Base-by-base conservation (phyloP, 1,284 basidiomycete genomes). In the Schizophyllum amplum region DNA sequence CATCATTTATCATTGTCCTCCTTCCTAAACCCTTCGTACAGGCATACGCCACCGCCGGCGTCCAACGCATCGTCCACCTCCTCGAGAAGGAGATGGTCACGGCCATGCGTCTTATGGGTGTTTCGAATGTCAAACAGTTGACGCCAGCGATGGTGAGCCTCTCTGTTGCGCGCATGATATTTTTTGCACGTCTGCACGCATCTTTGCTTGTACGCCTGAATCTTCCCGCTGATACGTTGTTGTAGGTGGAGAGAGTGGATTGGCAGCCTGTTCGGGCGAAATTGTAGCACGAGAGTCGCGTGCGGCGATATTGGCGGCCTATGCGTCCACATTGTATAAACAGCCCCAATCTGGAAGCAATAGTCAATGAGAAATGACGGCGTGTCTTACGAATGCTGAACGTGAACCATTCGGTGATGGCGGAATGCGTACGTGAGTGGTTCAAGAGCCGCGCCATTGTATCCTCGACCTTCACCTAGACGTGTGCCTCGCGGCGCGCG, bases 11-110 rank as follows among this genome's bases (percentile, higher is more conserved):
- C n/a, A 47, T 13, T 51, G 13, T 24, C 59, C 27, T 49, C 25
- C 56, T 47, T 33, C 54, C 27, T 20, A 51, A 46, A 54, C n/a
- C 46, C 51, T 52, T 47, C 61, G 54, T 20, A 24, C 61, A 90
- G 80, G 91, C 91, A 4, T 95, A 92, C 58, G 94, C 92, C 1
- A 82, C 86, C 61, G 80, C 81, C 7, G 94, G 94, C 1, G 92
- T 94, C 13, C 76, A 84, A 46, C 89, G 89, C 66, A 78, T 87
- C 25, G 79, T 84, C 24, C 76, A 77, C 64, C 88, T 96, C 48
- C 70, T 96, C 62, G 76, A 87, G 63, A 84, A 88, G 53, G 94
- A 97, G 74, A 90, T 96, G 46, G 69, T 85, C 48, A 84, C 84
- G 2, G 84, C 82, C 0, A 92, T 97, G 90, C 75, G 83, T 56